Base-by-base conservation (phyloP, 352 stramenopile genomes). In the Pythium pyrilobum region DNA sequence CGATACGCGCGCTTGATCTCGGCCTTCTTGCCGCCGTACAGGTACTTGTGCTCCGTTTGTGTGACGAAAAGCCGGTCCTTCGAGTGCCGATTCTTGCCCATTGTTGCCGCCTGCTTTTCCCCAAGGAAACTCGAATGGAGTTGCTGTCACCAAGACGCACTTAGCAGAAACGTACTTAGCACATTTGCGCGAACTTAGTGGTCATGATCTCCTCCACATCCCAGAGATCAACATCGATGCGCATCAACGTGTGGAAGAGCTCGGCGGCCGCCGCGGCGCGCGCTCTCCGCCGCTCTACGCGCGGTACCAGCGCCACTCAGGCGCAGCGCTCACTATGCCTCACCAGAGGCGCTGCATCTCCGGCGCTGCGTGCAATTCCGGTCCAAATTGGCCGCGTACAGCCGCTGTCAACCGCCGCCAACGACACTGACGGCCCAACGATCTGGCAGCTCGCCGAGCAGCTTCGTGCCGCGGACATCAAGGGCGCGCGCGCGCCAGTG, bases 21-120 rank as follows among this genome's bases (percentile, higher is more conserved):
- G 36, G 80, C 70, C 64, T 97, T 97, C 74, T 97, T 97, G 52
- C 92, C 92, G 36, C 89, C 89, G 54, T 97, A 97, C 42, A 97
- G 77, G 56, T 91, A 87, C 71, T 94, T 96, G 78, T 95, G 91
- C 83, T 97, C 84, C 23, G 81, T 91, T 64, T 89, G 80, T 31
- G 84, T 95, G 68, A 95, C 81, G 66, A 93, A 96, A 53, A 96
- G 59, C 38, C 83, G 74, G 69, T 96, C 86, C 54, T 96, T 95
- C 62, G 74, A 91, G 69, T 96, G 86, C 33, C 85, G 86, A 53
- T 96, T 96, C 80, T 96, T 96, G 62, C 86, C 85, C 86, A 96
- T 96, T 33, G 25, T 62, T 20, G 8, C 2, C 8, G 12, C 6
- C 4, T 48, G 9, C n/a, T 25, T 43, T 21, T n/a, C n/a, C n/a